phyloP scores from a whole-genome alignment of 345 rosid species.

The Eutrema japonicum region DNA sequence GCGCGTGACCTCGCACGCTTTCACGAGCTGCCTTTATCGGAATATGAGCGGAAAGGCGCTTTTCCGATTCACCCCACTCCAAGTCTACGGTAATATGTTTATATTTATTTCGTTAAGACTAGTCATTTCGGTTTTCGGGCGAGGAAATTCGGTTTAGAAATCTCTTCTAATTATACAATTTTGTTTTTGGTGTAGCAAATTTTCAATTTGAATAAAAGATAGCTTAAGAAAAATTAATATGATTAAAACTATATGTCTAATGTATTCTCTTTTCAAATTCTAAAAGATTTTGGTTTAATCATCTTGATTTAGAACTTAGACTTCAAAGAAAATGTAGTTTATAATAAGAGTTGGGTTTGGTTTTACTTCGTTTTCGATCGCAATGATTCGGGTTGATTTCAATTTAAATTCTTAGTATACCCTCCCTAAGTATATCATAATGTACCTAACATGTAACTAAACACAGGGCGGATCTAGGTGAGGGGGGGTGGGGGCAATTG shows the following conservation, averaged over 20 bases:
- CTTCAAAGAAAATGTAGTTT: not conserved
- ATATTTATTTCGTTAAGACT: not conserved
- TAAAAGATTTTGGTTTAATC: not conserved
- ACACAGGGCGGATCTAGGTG: no score
- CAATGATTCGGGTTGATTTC: not conserved
- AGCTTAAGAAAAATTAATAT: no score
- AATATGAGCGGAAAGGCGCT: conserved; percentile 54
- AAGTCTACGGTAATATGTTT: conserved; percentile 54
- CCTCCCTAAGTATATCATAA: not conserved
- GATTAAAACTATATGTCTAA: not conserved
- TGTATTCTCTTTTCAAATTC: not conserved
- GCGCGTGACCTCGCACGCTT: conserved; percentile 55
- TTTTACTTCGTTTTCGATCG: not conserved
- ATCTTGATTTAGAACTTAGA: not conserved
- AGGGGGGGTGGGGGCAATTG: no score
- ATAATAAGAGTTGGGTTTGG: not conserved
- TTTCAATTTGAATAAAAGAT: not conserved
- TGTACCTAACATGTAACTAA: conserved; percentile 1
- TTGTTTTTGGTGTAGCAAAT: not conserved
- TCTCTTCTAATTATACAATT: not conserved
- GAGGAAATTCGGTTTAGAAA: not conserved
- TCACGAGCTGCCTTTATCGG: conserved; percentile 59
- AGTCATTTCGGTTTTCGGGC: not conserved
- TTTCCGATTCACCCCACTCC: conserved; percentile 69
- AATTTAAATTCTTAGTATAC: not conserved